Evolutionary conservation across 352 stramenopile genomes (phyloP).

Genomic region (Pythium angustatum): DNA sequence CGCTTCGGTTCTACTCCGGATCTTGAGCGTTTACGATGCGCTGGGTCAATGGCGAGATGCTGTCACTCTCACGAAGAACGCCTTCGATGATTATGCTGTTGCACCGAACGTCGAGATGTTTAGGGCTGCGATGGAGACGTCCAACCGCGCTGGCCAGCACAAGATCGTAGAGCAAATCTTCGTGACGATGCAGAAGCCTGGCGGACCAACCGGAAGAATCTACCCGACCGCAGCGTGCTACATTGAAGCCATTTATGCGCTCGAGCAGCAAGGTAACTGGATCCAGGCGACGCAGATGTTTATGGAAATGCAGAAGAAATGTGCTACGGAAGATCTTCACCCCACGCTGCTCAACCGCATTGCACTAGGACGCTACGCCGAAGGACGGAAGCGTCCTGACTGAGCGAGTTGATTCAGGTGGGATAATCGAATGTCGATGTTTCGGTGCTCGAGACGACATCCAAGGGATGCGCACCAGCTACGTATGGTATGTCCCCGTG

Average conservation of each 20-base stretch:
- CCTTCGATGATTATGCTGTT: slow-evolving; percentile 42
- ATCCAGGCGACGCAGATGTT: slow-evolving; percentile 65
- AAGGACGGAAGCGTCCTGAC: slow-evolving; percentile 30
- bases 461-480: too few relatives aligned
- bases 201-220: slow-evolving; percentile 18
- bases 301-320: slow-evolving; percentile 72
- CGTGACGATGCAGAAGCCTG: slow-evolving; percentile 57
- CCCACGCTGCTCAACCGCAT: slow-evolving; percentile 54
- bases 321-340: slow-evolving; percentile 49
- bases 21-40: slow-evolving; percentile 51
- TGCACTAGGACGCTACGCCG: slow-evolving; percentile 62
- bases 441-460: too few relatives aligned
- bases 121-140: slow-evolving; percentile 62
- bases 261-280: slow-evolving; percentile 73
- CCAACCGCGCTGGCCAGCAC: slow-evolving; percentile 55
- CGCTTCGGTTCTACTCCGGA: slow-evolving; percentile 36
- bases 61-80: slow-evolving; percentile 49
- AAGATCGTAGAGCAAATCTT: slow-evolving; percentile 66
- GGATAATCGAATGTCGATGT: too few relatives aligned
- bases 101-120: slow-evolving; percentile 50
- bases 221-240: slow-evolving; percentile 59
- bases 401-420: background rate
- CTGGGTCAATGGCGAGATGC: slow-evolving; percentile 51
- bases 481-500: too few relatives aligned
- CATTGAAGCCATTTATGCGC: slow-evolving; percentile 72